Evolutionary conservation across 768 basidiomycete species (phyloP), one percentile per base, ranked within the genome.

Genomic region (Clitopilus passeckerianus): DNA sequence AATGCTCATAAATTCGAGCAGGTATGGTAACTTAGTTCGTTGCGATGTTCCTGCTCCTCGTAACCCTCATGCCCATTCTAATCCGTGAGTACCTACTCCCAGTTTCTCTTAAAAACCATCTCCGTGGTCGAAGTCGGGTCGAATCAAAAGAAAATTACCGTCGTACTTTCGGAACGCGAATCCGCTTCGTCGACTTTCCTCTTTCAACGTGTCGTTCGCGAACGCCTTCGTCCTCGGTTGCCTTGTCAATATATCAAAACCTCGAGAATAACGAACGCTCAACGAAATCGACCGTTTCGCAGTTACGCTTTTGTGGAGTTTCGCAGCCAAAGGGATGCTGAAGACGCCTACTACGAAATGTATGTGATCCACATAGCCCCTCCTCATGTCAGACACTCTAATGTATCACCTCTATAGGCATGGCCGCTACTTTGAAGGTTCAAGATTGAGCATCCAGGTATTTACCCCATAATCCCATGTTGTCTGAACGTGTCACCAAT

Each of bases 291-390:
- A 66, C 77, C 74, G 61, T 64, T 61, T 74, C 78, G 78, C 78
- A 91, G 91, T 77, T 93, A 91, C 72, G 91, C 90, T 59, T 93
- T 93, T 72, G 85, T 93, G 69, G 90, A 93, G 71, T 93, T 91
- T 68, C 86, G 88, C 69, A 84, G 83, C 67, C 79, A 81, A 53
- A 84, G 87, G 43, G 89, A 91, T 67, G 90, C 90, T 18, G 90
- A 91, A 67, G 89, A 90, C 63, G 90, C 90, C 30, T 91, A 91
- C 72, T 85, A 89, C 68, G 89, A 91, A 60, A 91, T 92, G 90
- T 91, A 70, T 61, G 87, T 74, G 22, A 22, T 43, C 12, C 12
- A 14, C 58, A 23, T 57, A 24, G 8, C 20, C 35, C 14, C 23
- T 12, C 20, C 46, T 53, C 20, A 15, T 1, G 16, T 56, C n/a